Evolutionary conservation across 768 basidiomycete species (phyloP).

Genomic region (Asterophora parasitica): DNA sequence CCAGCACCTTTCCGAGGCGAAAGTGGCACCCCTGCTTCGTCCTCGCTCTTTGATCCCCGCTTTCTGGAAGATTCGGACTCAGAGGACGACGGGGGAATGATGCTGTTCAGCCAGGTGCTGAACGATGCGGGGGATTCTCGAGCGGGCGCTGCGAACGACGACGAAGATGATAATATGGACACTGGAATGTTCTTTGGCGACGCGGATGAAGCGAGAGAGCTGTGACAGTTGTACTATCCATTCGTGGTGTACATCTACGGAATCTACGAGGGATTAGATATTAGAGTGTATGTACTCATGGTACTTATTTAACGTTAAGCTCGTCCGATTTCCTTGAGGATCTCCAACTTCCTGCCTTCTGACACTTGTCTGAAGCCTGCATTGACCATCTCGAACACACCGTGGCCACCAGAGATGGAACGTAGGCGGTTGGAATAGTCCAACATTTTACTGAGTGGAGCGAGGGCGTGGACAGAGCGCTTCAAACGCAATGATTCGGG

Average conservation of each 20-base stretch:
- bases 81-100: constrained; percentile 51
- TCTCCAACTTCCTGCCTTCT: constrained; percentile 58
- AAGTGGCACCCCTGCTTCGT: constrained; percentile 16
- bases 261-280: constrained; percentile 7
- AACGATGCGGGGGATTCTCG: constrained; percentile 51
- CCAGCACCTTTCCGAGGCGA: constrained; percentile 27
- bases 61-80: constrained; percentile 26
- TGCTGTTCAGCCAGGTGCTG: constrained; percentile 72
- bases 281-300: constrained; percentile 8
- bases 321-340: constrained; percentile 74
- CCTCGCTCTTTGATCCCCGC: constrained; percentile 24
- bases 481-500: constrained; percentile 38
- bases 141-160: constrained; percentile 61
- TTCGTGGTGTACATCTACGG: constrained; percentile 1
- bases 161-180: constrained; percentile 76
- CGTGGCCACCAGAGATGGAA: constrained; percentile 79
- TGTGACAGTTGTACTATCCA: constrained; percentile 30
- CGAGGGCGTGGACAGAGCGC: constrained; percentile 65
- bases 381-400: constrained; percentile 70
- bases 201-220: constrained; percentile 69
- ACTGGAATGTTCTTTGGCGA: constrained; percentile 74
- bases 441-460: constrained; percentile 77
- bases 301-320: constrained; percentile 34
- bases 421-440: constrained; percentile 77
- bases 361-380: constrained; percentile 75